phyloP scores from a whole-genome alignment of 202 grass and related monocot species.

The Hordeum pubiflorum region DNA sequence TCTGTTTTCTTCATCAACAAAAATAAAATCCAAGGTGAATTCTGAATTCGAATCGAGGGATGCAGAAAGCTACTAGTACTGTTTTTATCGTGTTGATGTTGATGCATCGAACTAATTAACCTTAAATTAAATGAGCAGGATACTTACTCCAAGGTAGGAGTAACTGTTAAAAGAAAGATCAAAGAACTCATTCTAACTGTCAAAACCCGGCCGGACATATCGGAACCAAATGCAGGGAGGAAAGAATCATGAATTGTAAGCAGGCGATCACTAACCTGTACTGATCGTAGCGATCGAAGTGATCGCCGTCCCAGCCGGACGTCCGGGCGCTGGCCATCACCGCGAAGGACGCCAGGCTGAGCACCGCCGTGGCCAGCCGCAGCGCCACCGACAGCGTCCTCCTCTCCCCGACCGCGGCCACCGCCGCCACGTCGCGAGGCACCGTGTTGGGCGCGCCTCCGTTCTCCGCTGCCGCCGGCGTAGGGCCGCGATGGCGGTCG shows the following conservation, averaged over 20 bases:
- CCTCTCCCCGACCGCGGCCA: slow-evolving; percentile 27
- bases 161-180: neutral
- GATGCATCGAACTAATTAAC: neutral
- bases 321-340: slow-evolving; percentile 62
- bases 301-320: slow-evolving; percentile 72
- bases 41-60: neutral
- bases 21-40: neutral
- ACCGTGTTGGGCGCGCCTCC: neutral
- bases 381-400: slow-evolving; percentile 33
- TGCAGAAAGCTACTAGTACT: neutral
- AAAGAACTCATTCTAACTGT: neutral
- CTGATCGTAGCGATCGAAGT: slow-evolving; percentile 50
- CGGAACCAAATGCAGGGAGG: neutral
- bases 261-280: slow-evolving; percentile 49
- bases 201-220: slow-evolving; percentile 12
- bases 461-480: neutral
- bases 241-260: neutral
- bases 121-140: neutral
- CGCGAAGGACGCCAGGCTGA: slow-evolving; percentile 64
- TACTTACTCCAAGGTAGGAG: neutral
- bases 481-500: slow-evolving; percentile 20
- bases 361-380: slow-evolving; percentile 42
- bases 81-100: neutral
- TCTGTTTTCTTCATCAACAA: neutral
- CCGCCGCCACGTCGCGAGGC: slow-evolving; percentile 25